A percentile compares a stretch with the other conserved stretches of the same genome.
Conservation (phyloP, 176 grass and related monocot species). For the Puya raimondii region DNA sequence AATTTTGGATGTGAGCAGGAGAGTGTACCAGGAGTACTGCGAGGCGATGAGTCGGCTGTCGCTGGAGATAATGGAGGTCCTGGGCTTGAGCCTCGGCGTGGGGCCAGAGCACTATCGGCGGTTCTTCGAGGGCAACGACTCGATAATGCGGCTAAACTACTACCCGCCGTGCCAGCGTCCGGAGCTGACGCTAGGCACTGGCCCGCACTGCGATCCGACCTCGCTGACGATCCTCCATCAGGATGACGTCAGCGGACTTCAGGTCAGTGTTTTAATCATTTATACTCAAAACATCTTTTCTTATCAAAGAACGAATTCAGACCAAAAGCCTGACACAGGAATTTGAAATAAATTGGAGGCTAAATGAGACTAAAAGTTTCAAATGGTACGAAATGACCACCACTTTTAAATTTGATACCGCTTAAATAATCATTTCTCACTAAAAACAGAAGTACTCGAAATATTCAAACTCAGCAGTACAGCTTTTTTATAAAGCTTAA, state of each 20-base stretch:
- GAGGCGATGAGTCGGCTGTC: constrained; percentile 35
- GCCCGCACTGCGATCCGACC: constrained; percentile 86
- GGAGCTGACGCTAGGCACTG: constrained; percentile 55
- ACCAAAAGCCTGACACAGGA: neutral
- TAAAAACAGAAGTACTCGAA: no score
- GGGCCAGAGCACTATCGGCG: constrained; percentile 9
- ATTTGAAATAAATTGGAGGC: neutral
- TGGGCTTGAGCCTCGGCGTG: constrained; percentile 18
- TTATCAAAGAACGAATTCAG: constrained; percentile 75
- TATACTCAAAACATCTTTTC: constrained; percentile 34
- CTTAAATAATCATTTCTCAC: no score
- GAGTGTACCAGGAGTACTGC: constrained; percentile 38
- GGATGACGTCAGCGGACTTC: constrained; percentile 72
- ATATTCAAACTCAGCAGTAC: no score
- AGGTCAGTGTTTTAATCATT: constrained; percentile 56
- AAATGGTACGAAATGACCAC: no score
- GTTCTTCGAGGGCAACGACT: constrained; percentile 27
- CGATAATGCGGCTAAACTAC: constrained; percentile 86
- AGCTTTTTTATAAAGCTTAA: no score
- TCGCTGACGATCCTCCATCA: constrained; percentile 95
- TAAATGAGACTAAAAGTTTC: no score
- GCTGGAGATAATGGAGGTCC: constrained; percentile 35
- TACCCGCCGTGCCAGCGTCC: constrained; percentile 90
- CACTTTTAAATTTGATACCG: no score
- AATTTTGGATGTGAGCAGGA: constrained; percentile 1